Conservation (phyloP, 768 basidiomycete species). For the Kwoniella dendrophila region DNA sequence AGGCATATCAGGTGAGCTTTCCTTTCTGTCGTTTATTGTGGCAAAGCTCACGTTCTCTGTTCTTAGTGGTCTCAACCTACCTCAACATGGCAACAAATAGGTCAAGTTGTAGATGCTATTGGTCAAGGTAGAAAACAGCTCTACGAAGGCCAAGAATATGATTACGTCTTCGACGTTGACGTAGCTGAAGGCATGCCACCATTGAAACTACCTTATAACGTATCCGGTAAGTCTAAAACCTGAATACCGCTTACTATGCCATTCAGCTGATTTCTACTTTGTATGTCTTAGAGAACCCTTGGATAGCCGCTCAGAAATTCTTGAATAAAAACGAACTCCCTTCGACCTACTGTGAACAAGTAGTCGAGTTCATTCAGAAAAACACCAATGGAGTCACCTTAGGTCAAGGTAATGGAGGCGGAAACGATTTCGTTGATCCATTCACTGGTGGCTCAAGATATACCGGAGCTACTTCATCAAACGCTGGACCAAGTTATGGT, state of each 20-base stretch:
- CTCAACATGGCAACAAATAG: slow-evolving; percentile 84
- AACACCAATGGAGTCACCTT: slow-evolving; percentile 79
- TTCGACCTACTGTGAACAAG: slow-evolving; percentile 77
- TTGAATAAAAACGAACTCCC: slow-evolving; percentile 81
- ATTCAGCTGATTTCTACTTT: no score
- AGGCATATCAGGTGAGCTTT: slow-evolving; percentile 80
- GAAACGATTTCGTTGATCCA: slow-evolving; percentile 73
- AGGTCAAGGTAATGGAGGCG: slow-evolving; percentile 55
- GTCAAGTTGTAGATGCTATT: slow-evolving; percentile 93
- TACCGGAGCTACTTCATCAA: slow-evolving; percentile 32
- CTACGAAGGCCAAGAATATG: slow-evolving; percentile 92
- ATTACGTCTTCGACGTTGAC: slow-evolving; percentile 99
- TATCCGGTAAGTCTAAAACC: slow-evolving; percentile 63
- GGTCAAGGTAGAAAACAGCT: slow-evolving; percentile 86
- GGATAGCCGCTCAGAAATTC: slow-evolving; percentile 84
- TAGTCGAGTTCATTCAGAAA: slow-evolving; percentile 90
- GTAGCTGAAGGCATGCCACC: slow-evolving; percentile 89
- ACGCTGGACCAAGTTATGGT: slow-evolving; percentile 18
- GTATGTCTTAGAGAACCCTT: slow-evolving; percentile 81
- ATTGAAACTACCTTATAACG: slow-evolving; percentile 91
- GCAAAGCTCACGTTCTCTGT: no score
- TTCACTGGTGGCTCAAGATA: slow-evolving; percentile 70
- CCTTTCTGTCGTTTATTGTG: no score
- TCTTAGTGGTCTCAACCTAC: slow-evolving; percentile 75
- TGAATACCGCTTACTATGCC: neutral